Conservation (phyloP, 192 early-diverging fungal genomes). For the Oehlia diaphana region DNA sequence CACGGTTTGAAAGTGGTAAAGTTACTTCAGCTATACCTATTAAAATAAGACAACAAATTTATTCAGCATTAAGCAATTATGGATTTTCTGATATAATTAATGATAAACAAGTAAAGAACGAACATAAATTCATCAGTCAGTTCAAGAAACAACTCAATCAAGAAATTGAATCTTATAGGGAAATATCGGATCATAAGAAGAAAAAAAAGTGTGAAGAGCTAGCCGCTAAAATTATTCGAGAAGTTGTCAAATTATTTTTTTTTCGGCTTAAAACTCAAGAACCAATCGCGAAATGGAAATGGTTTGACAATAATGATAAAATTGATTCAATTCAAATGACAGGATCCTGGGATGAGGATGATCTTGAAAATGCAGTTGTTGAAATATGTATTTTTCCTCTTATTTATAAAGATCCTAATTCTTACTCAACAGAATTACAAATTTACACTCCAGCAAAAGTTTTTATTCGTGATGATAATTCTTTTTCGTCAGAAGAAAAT, state of each 20-base stretch:
- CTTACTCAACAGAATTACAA: neutral
- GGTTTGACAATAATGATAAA: neutral
- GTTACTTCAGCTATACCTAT: neutral
- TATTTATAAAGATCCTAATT: neutral
- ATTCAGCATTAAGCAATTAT: neutral
- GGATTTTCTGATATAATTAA: neutral
- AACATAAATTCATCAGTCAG: neutral
- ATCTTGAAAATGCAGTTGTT: neutral
- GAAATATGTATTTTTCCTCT: neutral
- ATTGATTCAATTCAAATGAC: neutral
- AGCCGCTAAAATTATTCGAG: neutral
- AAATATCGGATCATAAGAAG: neutral
- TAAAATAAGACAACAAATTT: slow-evolving; percentile 20
- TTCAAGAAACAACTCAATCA: neutral
- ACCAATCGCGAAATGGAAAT: neutral
- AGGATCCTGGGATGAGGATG: neutral
- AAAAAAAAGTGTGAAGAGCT: neutral
- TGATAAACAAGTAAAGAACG: neutral
- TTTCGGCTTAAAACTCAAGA: neutral
- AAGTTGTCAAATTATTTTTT: neutral
- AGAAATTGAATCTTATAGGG: neutral
- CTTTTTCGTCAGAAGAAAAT: neutral
- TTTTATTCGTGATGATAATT: neutral
- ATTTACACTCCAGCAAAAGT: neutral
- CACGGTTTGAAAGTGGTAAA: neutral